Evolutionary conservation across 2,329 filamentous ascomycete genomes (phyloP), one percentile per base, ranked within the genome.

Genomic region (Nothomitra cinnamomea): DNA sequence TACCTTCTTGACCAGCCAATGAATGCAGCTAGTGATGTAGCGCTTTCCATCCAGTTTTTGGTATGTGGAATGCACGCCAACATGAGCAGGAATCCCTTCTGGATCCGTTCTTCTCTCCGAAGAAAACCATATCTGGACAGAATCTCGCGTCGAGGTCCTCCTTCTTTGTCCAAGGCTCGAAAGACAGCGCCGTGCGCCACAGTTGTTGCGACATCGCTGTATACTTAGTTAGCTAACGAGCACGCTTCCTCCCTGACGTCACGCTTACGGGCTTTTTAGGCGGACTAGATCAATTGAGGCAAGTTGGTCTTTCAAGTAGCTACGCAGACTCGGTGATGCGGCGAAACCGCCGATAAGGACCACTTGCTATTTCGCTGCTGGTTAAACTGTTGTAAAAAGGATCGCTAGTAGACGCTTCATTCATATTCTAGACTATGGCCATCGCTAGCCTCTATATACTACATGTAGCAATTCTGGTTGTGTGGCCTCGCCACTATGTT

Each of bases 311-410:
- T 42, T 42, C 40, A 42, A 42, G 40, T 42, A 42, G 21, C 40
- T 42, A 42, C 40, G 40, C 21, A 42, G 15, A 19, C 40, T 42
- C 40, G 40, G 40, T 19, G 40, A 42, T 42, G 40, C 40, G 40
- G 40, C 40, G 40, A 42, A 42, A 42, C 40, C 40, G 40, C 40
- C 40, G 40, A 42, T 42, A 42, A 42, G 40, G 40, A 42, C 40
- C 40, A 42, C 40, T 42, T 42, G 40, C 40, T 42, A 42, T 17
- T 42, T 42, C 40, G 40, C 40, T 19, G n/a, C 40, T 42, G 40
- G 40, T 42, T n/a, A 42, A n/a, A n/a, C n/a, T n/a, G n/a, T n/a
- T n/a, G n/a, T n/a, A n/a, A n/a, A n/a, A n/a, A n/a, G n/a, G n/a
- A n/a, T n/a, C n/a, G n/a, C n/a, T n/a, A n/a, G n/a, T n/a, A n/a